These are phyloP conservation scores for Penicillium silybi DNA, from an alignment of 495 filamentous ascomycete species.

Conservation along the genomic window DNA sequence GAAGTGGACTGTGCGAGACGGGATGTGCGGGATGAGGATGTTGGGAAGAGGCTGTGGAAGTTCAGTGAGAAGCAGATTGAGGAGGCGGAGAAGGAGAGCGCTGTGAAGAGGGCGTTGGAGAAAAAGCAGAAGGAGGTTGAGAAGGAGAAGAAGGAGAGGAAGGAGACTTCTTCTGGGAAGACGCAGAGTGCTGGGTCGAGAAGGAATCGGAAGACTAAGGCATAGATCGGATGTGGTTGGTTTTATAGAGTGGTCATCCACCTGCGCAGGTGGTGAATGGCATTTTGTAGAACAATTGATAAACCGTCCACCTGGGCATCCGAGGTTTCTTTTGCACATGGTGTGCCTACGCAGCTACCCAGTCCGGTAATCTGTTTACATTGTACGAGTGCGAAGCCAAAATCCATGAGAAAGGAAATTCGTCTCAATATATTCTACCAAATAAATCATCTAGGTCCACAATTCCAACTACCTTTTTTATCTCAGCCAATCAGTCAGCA, in stretches of 20 bases:
- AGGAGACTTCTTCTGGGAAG: conserved; percentile 33
- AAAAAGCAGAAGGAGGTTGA: conserved; percentile 64
- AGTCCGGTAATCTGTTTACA: neutral
- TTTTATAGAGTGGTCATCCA: neutral
- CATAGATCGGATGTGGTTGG: neutral
- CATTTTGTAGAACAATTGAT: too few relatives aligned
- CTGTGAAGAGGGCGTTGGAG: conserved; percentile 56
- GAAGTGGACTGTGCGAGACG: conserved; percentile 62
- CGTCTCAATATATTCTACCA: conserved; percentile 37
- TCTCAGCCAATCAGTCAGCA: neutral
- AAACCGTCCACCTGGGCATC: too few relatives aligned
- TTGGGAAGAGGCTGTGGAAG: conserved; percentile 83
- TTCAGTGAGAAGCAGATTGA: conserved; percentile 82
- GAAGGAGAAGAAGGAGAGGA: conserved; percentile 40
- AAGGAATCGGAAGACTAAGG: conserved; percentile 40
- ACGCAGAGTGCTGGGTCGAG: conserved; percentile 40
- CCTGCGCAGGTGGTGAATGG: too few relatives aligned
- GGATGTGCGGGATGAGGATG: conserved; percentile 74
- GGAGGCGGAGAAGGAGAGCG: conserved; percentile 75
- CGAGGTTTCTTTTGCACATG: neutral
- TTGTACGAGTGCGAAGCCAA: neutral
- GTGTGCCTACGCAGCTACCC: neutral
- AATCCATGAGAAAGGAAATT: conserved; percentile 36
- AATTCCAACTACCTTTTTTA: conserved; percentile 2
- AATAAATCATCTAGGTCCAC: conserved; percentile 21